phyloP scores from a whole-genome alignment of 2,329 filamentous ascomycete species.

The Cladosporium sp. region DNA sequence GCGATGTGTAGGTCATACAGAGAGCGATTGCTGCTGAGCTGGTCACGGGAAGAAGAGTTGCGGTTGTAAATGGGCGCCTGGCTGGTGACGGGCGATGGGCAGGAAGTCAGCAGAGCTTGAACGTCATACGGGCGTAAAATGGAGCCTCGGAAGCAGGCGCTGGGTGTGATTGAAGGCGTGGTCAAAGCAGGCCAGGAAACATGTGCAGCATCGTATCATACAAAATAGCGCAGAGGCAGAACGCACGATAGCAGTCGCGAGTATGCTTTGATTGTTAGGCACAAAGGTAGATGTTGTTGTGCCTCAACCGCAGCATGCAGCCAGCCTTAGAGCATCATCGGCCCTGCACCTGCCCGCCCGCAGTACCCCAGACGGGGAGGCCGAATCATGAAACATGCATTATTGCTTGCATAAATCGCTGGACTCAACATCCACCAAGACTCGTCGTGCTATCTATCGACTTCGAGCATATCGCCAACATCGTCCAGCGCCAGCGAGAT shows the following conservation, averaged over 20 bases:
- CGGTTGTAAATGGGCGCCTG: not conserved
- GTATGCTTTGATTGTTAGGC: not conserved
- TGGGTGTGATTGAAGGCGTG: not conserved
- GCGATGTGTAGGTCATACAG: not conserved
- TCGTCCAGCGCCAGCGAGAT: no score
- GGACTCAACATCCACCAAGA: no score
- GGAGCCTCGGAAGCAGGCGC: not conserved
- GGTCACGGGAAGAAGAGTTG: not conserved
- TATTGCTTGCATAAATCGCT: no score
- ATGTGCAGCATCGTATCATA: no score
- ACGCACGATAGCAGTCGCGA: no score
- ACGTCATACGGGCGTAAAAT: slow-evolving; percentile 11
- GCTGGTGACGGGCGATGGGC: not conserved
- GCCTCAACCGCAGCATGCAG: not conserved
- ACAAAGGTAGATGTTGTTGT: not conserved
- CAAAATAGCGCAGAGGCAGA: no score
- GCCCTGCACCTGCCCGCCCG: not conserved
- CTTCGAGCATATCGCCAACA: no score
- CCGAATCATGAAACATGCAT: no score
- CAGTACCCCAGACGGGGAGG: not conserved
- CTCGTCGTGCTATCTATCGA: no score
- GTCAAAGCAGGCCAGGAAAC: not conserved
- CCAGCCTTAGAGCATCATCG: not conserved
- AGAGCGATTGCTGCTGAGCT: not conserved
- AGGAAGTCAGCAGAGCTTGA: slow-evolving; percentile 6